Evolutionary conservation across 129 eudicot species (phyloP).

Genomic region (Scalesia atractyloides): DNA sequence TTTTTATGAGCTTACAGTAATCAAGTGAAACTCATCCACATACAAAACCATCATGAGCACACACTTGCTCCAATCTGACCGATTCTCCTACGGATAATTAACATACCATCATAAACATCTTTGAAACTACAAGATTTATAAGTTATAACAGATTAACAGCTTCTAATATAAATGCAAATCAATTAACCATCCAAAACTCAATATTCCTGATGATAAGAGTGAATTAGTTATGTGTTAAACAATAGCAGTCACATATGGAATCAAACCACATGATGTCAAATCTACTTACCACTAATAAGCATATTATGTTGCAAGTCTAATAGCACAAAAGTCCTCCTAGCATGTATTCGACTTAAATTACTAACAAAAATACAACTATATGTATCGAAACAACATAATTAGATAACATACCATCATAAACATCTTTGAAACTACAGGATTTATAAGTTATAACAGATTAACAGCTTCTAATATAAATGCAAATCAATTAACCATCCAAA

Average conservation of each 20-base stretch:
- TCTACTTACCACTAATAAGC: neutral
- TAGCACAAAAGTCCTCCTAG: neutral
- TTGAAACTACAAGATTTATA: neutral
- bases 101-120: conserved; percentile 1
- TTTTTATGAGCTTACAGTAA: conserved; percentile 1
- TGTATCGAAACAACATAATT: neutral
- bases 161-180: neutral
- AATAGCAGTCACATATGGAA: neutral
- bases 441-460: neutral
- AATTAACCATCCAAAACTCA: neutral
- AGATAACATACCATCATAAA: neutral
- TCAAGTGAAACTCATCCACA: conserved; percentile 4
- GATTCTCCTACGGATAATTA: neutral
- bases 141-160: neutral
- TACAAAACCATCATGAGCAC: neutral
- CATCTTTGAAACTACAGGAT: conserved; percentile 6
- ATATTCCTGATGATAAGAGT: neutral
- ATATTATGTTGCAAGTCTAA: neutral
- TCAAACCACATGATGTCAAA: neutral
- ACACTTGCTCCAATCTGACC: neutral
- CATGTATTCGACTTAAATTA: conserved; percentile 1
- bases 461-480: neutral
- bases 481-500: neutral
- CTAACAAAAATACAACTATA: neutral
- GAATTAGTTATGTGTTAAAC: neutral